Conservation (phyloP, 2,329 filamentous ascomycete species). For the Xylaria arbuscula region DNA sequence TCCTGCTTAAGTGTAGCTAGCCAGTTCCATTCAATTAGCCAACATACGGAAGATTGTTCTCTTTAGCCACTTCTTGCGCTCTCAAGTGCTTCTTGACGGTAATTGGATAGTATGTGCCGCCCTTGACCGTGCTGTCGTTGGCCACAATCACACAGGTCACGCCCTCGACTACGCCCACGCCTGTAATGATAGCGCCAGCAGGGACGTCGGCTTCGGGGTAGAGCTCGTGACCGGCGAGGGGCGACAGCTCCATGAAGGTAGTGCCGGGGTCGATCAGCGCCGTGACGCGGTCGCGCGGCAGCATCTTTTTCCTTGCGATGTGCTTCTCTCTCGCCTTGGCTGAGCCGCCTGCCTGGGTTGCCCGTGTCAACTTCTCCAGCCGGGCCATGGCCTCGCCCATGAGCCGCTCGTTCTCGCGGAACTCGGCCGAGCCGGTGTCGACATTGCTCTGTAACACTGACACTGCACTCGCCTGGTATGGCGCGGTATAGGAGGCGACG, state of each 20-base stretch:
- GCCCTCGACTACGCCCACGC: slow-evolving; percentile 88
- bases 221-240: slow-evolving; percentile 86
- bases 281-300: slow-evolving; percentile 88
- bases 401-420: slow-evolving; percentile 80
- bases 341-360: slow-evolving; percentile 79
- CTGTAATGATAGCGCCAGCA: slow-evolving; percentile 90
- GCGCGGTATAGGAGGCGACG: slow-evolving; percentile 81
- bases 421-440: slow-evolving; percentile 81
- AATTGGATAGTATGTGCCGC: slow-evolving; percentile 95
- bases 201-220: slow-evolving; percentile 90
- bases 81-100: slow-evolving; percentile 97
- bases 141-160: slow-evolving; percentile 93
- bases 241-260: slow-evolving; percentile 91
- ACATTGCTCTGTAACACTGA: slow-evolving; percentile 81
- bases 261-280: slow-evolving; percentile 89
- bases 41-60: slow-evolving; percentile 78
- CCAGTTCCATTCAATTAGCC: background rate
- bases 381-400: slow-evolving; percentile 79
- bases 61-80: slow-evolving; percentile 88
- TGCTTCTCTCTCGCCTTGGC: slow-evolving; percentile 90
- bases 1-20: background rate
- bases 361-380: slow-evolving; percentile 76
- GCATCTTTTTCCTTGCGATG: slow-evolving; percentile 88
- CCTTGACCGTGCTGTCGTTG: slow-evolving; percentile 97
- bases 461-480: slow-evolving; percentile 83